These are phyloP conservation scores for Diphasiastrum complanatum DNA, from an alignment of 83 land plant genomes.

Conservation along the genomic window DNA sequence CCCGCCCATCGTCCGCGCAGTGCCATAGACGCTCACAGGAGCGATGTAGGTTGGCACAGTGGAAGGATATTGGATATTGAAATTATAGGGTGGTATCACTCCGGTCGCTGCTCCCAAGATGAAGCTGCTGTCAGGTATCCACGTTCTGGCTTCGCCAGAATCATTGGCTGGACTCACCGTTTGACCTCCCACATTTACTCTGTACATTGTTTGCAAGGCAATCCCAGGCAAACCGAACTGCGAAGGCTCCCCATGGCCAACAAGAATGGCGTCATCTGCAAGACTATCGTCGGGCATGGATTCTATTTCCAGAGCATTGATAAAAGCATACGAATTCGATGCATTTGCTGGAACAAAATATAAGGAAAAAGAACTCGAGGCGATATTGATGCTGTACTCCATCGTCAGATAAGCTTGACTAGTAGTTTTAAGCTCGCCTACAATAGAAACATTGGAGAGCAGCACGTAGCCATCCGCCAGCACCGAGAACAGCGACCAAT, in stretches of 20 bases:
- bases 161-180: constrained; percentile 51
- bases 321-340: constrained; percentile 53
- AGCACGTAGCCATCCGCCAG: constrained; percentile 47
- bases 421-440: constrained; percentile 26
- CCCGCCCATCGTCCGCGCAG: constrained; percentile 51
- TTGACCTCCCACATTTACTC: constrained; percentile 76
- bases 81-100: constrained; percentile 15
- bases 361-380: constrained; percentile 30
- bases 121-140: constrained; percentile 55
- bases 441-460: constrained; percentile 43
- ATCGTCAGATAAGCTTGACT: constrained; percentile 38
- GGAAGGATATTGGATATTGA: constrained; percentile 31
- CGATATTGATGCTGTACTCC: constrained; percentile 60
- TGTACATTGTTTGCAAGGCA: constrained; percentile 55
- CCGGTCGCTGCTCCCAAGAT: constrained; percentile 50
- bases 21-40: constrained; percentile 58
- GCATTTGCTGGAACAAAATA: constrained; percentile 38
- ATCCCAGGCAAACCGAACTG: constrained; percentile 28
- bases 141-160: constrained; percentile 51
- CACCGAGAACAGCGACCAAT: constrained; percentile 47
- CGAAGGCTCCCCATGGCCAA: constrained; percentile 19
- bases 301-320: constrained; percentile 68
- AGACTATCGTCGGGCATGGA: constrained; percentile 47
- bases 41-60: constrained; percentile 46
- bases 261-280: constrained; percentile 33